These are phyloP conservation scores for Xylariaceae sp. DNA, from an alignment of 2,329 filamentous ascomycete genomes.

Conservation along the genomic window DNA sequence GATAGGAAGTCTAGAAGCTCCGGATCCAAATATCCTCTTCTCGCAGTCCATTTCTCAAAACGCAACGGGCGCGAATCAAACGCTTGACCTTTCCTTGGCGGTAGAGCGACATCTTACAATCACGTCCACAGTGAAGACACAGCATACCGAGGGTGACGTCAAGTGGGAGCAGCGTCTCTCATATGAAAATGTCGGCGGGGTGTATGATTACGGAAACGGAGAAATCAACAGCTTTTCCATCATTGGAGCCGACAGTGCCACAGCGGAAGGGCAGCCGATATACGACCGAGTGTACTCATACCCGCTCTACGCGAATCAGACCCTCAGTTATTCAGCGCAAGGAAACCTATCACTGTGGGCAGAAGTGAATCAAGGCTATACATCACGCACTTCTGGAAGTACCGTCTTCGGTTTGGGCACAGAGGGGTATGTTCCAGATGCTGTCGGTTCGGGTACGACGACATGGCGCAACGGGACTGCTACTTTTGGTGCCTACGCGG, in stretches of 20 bases:
- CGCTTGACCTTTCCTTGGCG: slow-evolving; percentile 56
- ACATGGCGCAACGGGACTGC: slow-evolving; percentile 60
- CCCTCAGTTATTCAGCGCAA: slow-evolving; percentile 40
- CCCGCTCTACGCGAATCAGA: slow-evolving; percentile 58
- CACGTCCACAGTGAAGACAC: slow-evolving; percentile 49
- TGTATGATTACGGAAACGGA: slow-evolving; percentile 28
- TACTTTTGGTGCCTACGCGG: slow-evolving; percentile 47
- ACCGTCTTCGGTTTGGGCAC: slow-evolving; percentile 57
- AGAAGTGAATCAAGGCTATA: slow-evolving; percentile 41
- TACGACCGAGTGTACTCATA: slow-evolving; percentile 52
- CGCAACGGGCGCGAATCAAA: slow-evolving; percentile 54
- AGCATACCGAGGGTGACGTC: slow-evolving; percentile 39
- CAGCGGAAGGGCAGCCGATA: slow-evolving; percentile 24
- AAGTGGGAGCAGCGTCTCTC: slow-evolving; percentile 57
- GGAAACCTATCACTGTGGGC: slow-evolving; percentile 48
- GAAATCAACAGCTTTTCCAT: slow-evolving; percentile 34
- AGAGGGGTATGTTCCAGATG: slow-evolving; percentile 48
- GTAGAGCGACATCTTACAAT: slow-evolving; percentile 56
- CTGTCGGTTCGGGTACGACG: slow-evolving; percentile 32
- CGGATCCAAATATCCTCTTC: slow-evolving; percentile 47
- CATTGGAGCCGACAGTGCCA: slow-evolving; percentile 43
- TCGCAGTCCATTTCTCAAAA: slow-evolving; percentile 46
- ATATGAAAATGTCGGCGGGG: slow-evolving; percentile 52
- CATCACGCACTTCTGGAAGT: slow-evolving; percentile 36
- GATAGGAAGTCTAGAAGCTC: slow-evolving; percentile 30